A percentile compares a stretch with the other conserved stretches of the same genome.
Conservation (phyloP, 345 rosid genomes). For the Pseudoturritis turrita region DNA sequence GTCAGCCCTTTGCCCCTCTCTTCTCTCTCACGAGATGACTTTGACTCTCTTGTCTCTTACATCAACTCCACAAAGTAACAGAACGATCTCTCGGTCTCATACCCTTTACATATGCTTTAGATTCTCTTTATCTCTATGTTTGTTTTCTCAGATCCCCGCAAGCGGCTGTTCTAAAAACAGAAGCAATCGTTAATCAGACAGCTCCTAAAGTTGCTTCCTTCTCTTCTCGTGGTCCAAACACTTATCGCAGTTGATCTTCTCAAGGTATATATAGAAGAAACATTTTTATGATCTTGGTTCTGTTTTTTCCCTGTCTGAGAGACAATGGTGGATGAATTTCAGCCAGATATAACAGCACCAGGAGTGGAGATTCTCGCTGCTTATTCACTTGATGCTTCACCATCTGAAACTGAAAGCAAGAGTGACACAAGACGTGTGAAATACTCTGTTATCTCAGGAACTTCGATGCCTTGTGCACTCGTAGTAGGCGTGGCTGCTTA, state of each 20-base stretch:
- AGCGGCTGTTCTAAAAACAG: constrained; percentile 23
- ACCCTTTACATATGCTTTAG: not conserved
- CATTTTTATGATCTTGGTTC: not conserved
- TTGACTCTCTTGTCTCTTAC: constrained; percentile 12
- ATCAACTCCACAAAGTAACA: constrained; percentile 22
- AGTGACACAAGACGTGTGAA: constrained; percentile 10
- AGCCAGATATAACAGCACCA: constrained; percentile 45
- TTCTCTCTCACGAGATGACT: not conserved
- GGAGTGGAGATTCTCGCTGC: constrained; percentile 43
- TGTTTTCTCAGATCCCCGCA: not conserved
- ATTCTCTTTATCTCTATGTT: not conserved
- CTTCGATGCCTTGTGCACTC: constrained; percentile 56
- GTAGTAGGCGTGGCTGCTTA: constrained; percentile 39
- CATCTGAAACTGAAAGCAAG: not conserved
- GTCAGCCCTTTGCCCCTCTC: constrained; percentile 8
- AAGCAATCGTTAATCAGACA: not conserved
- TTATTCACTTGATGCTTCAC: constrained; percentile 10
- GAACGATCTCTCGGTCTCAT: not conserved
- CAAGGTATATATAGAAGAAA: constrained; percentile 7
- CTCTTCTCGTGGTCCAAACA: constrained; percentile 35
- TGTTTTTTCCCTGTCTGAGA: not conserved
- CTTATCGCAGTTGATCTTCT: constrained; percentile 4
- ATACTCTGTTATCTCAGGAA: constrained; percentile 38
- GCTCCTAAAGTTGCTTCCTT: constrained; percentile 29
- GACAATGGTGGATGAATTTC: not conserved